Evolutionary conservation across 2,329 filamentous ascomycete species (phyloP).

Genomic region (Sordariomycetes sp.): DNA sequence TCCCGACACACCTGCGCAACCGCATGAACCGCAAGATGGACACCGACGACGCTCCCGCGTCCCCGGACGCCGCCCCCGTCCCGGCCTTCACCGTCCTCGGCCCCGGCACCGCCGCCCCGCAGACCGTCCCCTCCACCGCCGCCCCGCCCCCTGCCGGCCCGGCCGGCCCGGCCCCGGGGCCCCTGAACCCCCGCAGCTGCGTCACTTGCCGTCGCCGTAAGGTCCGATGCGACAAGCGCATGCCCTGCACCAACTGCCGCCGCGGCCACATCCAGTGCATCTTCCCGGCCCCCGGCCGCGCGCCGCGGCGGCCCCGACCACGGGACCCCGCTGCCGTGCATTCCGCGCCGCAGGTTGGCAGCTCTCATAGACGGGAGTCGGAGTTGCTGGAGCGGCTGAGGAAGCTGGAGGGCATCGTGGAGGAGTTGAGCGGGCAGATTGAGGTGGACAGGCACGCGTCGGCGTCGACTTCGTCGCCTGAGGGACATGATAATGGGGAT

Average conservation of each 20-base stretch:
- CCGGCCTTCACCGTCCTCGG: conserved; percentile 6
- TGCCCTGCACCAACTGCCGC: conserved; percentile 64
- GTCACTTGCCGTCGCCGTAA: conserved; percentile 42
- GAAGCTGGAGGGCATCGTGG: conserved; percentile 64
- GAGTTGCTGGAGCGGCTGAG: conserved; percentile 61
- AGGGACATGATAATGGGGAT: background rate
- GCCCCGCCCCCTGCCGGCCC: background rate
- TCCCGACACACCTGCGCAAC: no score
- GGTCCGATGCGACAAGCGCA: conserved; percentile 67
- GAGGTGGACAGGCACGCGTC: conserved; percentile 32
- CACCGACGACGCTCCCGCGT: conserved; percentile 1
- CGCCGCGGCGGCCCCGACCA: conserved; percentile 51
- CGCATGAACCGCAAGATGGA: background rate
- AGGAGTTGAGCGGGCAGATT: conserved; percentile 52
- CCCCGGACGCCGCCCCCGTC: background rate
- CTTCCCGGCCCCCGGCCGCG: conserved; percentile 61
- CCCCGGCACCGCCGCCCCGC: conserved; percentile 6
- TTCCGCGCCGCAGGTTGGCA: conserved; percentile 14
- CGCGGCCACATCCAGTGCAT: conserved; percentile 59
- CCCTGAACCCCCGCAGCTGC: conserved; percentile 33
- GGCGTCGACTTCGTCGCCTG: background rate
- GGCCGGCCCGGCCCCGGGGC: conserved; percentile 29
- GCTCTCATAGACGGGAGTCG: conserved; percentile 46
- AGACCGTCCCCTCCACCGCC: conserved; percentile 4
- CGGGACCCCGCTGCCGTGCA: conserved; percentile 51